These are phyloP conservation scores for Lathyrus sativus DNA, from an alignment of 306 rosid species.

Conservation along the genomic window DNA sequence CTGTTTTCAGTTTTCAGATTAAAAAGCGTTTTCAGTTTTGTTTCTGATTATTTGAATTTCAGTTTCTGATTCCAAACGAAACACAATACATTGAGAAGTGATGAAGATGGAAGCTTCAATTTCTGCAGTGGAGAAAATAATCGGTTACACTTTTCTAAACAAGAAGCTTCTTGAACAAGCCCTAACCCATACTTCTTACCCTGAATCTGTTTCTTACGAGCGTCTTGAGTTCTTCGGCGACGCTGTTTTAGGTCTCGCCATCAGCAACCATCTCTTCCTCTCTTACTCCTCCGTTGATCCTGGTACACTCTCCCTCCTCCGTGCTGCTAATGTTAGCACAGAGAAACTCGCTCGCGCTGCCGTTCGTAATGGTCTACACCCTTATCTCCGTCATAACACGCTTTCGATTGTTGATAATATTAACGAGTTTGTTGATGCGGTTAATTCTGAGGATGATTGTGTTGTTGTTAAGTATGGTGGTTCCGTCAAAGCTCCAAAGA, in stretches of 20 bases:
- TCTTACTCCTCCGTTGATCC: constrained; percentile 53
- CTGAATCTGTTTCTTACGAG: constrained; percentile 45
- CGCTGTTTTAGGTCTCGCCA: constrained; percentile 51
- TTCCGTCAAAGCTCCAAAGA: constrained; percentile 72
- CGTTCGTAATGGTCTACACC: constrained; percentile 50
- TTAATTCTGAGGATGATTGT: constrained; percentile 40
- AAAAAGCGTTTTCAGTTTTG: too few relatives aligned
- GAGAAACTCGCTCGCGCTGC: constrained; percentile 88
- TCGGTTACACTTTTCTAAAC: constrained; percentile 48
- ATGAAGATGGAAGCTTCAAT: constrained; percentile 34
- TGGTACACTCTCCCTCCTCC: constrained; percentile 59
- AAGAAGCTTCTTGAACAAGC: constrained; percentile 69
- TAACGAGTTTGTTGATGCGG: constrained; percentile 49
- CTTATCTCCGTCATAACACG: constrained; percentile 48
- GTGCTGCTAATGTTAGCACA: constrained; percentile 74
- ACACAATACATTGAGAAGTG: too few relatives aligned
- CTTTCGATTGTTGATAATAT: constrained; percentile 46
- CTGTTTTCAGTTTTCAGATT: too few relatives aligned
- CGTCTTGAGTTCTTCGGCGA: constrained; percentile 85
- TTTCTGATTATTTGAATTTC: too few relatives aligned
- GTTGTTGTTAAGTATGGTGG: constrained; percentile 53
- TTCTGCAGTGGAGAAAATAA: constrained; percentile 43
- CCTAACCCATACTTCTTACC: constrained; percentile 65
- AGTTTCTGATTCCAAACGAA: too few relatives aligned
- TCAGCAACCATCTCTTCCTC: constrained; percentile 52